Conservation (phyloP, 345 rosid genomes). For the Trapa incisa region DNA sequence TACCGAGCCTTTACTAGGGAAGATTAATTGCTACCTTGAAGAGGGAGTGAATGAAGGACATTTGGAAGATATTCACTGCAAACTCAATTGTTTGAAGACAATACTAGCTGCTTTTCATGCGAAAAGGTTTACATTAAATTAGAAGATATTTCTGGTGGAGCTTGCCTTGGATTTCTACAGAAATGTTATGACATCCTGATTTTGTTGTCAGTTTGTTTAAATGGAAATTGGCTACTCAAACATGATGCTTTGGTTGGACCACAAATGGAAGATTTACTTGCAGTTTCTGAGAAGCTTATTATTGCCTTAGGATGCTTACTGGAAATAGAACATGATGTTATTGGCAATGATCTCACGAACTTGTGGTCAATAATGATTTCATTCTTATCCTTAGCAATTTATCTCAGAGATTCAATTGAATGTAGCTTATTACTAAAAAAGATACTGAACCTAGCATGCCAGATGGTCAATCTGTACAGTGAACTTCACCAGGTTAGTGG, state of each 20-base stretch:
- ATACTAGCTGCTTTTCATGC: slow-evolving; percentile 35
- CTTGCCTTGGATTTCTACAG: slow-evolving; percentile 58
- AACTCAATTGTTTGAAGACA: slow-evolving; percentile 41
- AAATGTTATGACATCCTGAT: slow-evolving; percentile 35
- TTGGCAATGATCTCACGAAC: slow-evolving; percentile 48
- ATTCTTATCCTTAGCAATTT: slow-evolving; percentile 33
- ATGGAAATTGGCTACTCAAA: slow-evolving; percentile 22
- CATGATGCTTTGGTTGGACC: slow-evolving; percentile 15
- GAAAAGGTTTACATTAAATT: slow-evolving; percentile 53
- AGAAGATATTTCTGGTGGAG: slow-evolving; percentile 73
- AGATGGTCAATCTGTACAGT: slow-evolving; percentile 58
- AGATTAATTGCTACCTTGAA: slow-evolving; percentile 39
- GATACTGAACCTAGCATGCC: slow-evolving; percentile 47
- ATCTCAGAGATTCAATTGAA: slow-evolving; percentile 21
- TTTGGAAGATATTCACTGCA: slow-evolving; percentile 33
- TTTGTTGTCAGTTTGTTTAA: slow-evolving; percentile 30
- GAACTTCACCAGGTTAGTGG: slow-evolving; percentile 83
- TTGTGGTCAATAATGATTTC: slow-evolving; percentile 59
- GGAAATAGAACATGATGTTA: slow-evolving; percentile 70
- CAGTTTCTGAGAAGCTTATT: slow-evolving; percentile 49
- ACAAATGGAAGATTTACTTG: slow-evolving; percentile 24
- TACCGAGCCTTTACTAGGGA: slow-evolving; percentile 57
- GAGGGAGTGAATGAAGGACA: slow-evolving; percentile 22
- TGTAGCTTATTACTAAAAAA: slow-evolving; percentile 28
- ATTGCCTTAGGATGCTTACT: slow-evolving; percentile 44